Evolutionary conservation across 345 rosid species (phyloP).

Genomic region (Euphorbia lathyris): DNA sequence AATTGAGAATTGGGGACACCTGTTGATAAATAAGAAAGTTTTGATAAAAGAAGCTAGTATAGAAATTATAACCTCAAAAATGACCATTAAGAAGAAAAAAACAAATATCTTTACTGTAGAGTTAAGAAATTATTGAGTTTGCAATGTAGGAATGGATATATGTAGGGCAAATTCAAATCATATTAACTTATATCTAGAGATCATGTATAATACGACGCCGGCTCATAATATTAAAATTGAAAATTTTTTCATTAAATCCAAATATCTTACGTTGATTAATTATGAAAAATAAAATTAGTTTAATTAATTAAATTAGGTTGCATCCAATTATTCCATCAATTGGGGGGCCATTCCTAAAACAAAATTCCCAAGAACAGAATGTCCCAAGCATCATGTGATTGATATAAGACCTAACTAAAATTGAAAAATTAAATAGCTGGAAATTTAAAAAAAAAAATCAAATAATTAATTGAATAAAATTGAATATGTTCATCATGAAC

Average conservation of each 20-base stretch:
- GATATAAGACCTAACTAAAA: conserved; percentile 16
- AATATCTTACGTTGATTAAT: neutral
- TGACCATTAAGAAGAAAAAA: neutral
- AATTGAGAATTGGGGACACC: neutral
- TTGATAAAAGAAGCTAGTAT: neutral
- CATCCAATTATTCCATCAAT: conserved; percentile 5
- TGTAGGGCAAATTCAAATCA: neutral
- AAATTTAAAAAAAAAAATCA: neutral
- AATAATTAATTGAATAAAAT: neutral
- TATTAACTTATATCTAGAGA: neutral
- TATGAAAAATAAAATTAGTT: too few relatives aligned
- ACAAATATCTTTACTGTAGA: neutral
- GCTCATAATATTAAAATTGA: neutral
- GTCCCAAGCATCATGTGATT: conserved; percentile 29
- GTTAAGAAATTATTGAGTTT: neutral
- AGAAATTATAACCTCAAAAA: neutral
- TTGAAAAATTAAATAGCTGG: conserved; percentile 17
- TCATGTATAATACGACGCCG: neutral
- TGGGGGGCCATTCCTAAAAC: neutral
- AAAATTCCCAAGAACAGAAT: conserved; percentile 13
- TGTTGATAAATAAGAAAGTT: neutral
- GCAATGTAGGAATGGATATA: neutral
- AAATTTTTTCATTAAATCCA: neutral
- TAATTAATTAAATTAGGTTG: neutral
- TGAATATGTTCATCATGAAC: conserved; percentile 4